These are phyloP conservation scores for Apophysomyces trapeziformis DNA, from an alignment of 371 early-diverging fungal genomes.

Conservation along the genomic window DNA sequence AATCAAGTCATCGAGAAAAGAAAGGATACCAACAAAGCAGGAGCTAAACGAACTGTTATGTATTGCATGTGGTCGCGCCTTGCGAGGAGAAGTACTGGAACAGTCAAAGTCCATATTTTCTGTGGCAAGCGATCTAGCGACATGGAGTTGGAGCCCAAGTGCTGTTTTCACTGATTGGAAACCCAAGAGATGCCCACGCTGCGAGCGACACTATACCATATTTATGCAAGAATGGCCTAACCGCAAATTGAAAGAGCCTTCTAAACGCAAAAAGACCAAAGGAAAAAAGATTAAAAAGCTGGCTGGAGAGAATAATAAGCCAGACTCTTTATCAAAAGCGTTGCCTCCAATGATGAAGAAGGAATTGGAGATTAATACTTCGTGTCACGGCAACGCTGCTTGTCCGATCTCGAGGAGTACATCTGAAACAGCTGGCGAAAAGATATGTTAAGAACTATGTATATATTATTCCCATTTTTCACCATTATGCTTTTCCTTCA, in stretches of 20 bases:
- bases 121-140: constrained; percentile 42
- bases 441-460: too few relatives aligned
- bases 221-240: constrained; percentile 53
- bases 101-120: constrained; percentile 31
- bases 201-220: constrained; percentile 47
- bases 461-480: not conserved
- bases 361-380: not conserved
- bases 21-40: constrained; percentile 61
- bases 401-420: too few relatives aligned
- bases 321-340: not conserved
- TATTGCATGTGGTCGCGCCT: constrained; percentile 38
- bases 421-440: too few relatives aligned
- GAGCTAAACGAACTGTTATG: constrained; percentile 52
- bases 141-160: constrained; percentile 59
- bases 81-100: constrained; percentile 37
- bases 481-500: not conserved
- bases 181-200: constrained; percentile 50
- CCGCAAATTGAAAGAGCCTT: constrained; percentile 28
- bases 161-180: constrained; percentile 48
- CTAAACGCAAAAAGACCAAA: constrained; percentile 3
- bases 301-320: not conserved
- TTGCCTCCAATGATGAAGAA: not conserved
- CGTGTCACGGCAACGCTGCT: not conserved
- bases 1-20: constrained; percentile 39
- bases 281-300: not conserved